Evolutionary conservation across 2,329 filamentous ascomycete genomes (phyloP).

Genomic region (Venturia pyrina): DNA sequence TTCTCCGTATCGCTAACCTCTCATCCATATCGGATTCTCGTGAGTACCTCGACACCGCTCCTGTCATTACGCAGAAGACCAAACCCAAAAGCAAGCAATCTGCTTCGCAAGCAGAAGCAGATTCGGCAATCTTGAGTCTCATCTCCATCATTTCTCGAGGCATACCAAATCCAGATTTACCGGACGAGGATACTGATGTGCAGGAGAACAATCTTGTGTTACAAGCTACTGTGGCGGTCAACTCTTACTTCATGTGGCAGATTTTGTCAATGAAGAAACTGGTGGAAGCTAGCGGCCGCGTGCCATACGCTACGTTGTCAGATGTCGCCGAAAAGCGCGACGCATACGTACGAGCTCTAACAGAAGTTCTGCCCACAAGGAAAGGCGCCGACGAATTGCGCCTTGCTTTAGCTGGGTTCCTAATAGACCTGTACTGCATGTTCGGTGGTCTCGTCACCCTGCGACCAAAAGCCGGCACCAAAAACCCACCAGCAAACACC

Average conservation of each 20-base stretch:
- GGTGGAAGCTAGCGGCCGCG: conserved; percentile 21
- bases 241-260: conserved; percentile 97
- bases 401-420: conserved; percentile 60
- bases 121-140: conserved; percentile 53
- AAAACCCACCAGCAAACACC: conserved; percentile 23
- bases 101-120: conserved; percentile 23
- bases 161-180: conserved; percentile 46
- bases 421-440: conserved; percentile 73
- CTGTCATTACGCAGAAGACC: conserved; percentile 32
- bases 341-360: conserved; percentile 39
- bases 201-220: conserved; percentile 70
- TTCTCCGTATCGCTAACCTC: conserved; percentile 72
- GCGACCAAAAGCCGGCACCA: conserved; percentile 19
- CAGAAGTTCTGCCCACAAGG: conserved; percentile 39
- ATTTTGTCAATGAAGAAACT: conserved; percentile 35
- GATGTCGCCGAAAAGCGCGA: conserved; percentile 42
- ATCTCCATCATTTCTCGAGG: conserved; percentile 66
- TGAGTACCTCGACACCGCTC: conserved; percentile 56
- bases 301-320: conserved; percentile 50
- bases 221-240: conserved; percentile 63
- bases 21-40: conserved; percentile 70
- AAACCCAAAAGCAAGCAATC: conserved; percentile 24
- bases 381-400: conserved; percentile 66
- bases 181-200: conserved; percentile 49
- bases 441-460: conserved; percentile 61